A percentile compares a stretch with the other conserved stretches of the same genome.
Conservation (phyloP, 2,329 filamentous ascomycete genomes). For the Dothideomycetidae sp. region DNA sequence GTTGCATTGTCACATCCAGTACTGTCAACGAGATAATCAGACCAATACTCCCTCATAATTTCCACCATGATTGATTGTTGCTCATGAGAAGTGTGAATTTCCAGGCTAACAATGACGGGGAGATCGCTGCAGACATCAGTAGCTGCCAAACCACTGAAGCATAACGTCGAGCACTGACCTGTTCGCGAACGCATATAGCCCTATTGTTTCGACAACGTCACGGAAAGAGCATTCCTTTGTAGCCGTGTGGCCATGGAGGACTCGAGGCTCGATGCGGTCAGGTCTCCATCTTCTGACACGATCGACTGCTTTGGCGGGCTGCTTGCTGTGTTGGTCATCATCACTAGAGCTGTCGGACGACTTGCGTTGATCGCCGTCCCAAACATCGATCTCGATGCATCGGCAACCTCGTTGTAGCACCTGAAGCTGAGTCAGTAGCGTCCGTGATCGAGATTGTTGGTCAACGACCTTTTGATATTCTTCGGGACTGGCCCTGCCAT, state of each 20-base stretch:
- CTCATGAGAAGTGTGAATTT: conserved; percentile 68
- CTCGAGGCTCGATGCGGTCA: conserved; percentile 18
- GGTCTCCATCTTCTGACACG: conserved; percentile 9
- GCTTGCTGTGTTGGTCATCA: conserved; percentile 22
- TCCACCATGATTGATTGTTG: conserved; percentile 88
- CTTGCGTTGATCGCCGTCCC: conserved; percentile 54
- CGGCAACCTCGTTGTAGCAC: conserved; percentile 59
- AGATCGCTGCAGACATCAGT: too few relatives aligned
- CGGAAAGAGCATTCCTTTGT: conserved; percentile 79
- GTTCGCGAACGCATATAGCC: conserved; percentile 60
- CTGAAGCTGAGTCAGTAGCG: conserved; percentile 1
- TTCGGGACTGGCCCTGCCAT: conserved; percentile 60
- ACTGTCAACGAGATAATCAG: conserved; percentile 53
- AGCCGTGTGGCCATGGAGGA: conserved; percentile 49
- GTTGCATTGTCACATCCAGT: conserved; percentile 37
- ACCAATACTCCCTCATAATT: conserved; percentile 87
- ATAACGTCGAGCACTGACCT: conserved; percentile 8
- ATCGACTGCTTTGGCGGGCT: conserved; percentile 14
- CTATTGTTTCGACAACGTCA: conserved; percentile 68
- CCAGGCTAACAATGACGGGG: conserved; percentile 81
- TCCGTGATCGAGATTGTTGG: neutral
- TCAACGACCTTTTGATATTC: conserved; percentile 58
- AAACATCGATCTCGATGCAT: conserved; percentile 90
- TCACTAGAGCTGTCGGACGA: conserved; percentile 27
- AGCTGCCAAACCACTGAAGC: too few relatives aligned